Conservation (phyloP, 345 rosid genomes). For the Brassica rapa region DNA sequence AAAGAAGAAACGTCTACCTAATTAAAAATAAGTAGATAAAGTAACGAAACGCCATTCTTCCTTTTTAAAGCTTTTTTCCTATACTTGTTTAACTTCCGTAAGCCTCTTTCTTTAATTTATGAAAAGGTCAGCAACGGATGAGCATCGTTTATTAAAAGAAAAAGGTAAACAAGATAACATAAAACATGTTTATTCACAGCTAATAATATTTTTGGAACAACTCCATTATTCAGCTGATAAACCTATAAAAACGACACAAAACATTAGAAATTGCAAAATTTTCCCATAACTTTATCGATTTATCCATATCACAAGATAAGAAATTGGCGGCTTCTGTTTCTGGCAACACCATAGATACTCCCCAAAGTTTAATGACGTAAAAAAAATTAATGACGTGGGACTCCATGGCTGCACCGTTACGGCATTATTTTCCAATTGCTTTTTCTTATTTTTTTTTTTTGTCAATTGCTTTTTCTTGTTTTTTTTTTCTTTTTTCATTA, state of each 20-base stretch:
- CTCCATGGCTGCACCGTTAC: constrained; percentile 38
- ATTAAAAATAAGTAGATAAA: constrained; percentile 22
- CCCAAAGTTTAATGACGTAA: constrained; percentile 19
- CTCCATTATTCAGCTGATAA: not conserved
- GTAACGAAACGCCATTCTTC: constrained; percentile 33
- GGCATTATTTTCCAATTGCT: not conserved
- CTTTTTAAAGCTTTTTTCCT: not conserved
- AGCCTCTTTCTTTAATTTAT: constrained; percentile 22
- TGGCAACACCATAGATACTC: constrained; percentile 29
- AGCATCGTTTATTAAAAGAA: not conserved
- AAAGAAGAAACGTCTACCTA: constrained; percentile 40
- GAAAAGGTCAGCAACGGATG: constrained; percentile 37
- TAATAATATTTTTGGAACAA: not conserved
- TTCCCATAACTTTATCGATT: not conserved
- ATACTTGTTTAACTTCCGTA: not conserved
- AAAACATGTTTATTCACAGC: not conserved
- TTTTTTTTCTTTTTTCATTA: not conserved
- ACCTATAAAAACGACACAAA: not conserved
- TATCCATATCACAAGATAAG: not conserved
- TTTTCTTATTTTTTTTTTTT: not conserved
- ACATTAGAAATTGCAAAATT: not conserved
- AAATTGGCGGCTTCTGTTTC: constrained; percentile 39
- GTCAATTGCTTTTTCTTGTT: not conserved
- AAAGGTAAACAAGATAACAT: constrained; percentile 14
- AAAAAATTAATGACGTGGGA: constrained; percentile 14